These are phyloP conservation scores for Aspergillus texensis DNA, from an alignment of 2,329 filamentous ascomycete species.

Conservation along the genomic window DNA sequence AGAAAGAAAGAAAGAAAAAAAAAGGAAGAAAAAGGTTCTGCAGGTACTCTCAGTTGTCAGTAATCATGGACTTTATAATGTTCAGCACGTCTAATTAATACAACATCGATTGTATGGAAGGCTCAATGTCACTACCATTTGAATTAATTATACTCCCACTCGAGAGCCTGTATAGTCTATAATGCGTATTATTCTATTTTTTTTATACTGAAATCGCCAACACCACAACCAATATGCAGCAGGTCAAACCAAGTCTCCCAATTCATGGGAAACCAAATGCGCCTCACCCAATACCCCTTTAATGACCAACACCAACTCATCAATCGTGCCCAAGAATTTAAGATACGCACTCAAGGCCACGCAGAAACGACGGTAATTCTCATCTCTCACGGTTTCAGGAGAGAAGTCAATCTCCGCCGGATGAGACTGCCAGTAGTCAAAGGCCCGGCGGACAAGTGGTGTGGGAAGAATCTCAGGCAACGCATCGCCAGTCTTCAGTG, in stretches of 20 bases:
- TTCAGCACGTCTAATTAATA: background rate
- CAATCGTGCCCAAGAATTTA: conserved; percentile 46
- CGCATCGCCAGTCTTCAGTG: conserved; percentile 52
- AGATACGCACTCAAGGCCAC: conserved; percentile 51
- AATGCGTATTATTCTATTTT: background rate
- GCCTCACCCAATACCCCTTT: conserved; percentile 51
- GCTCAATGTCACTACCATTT: background rate
- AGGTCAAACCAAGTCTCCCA: conserved; percentile 6
- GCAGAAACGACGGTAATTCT: conserved; percentile 51
- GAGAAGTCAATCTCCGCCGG: conserved; percentile 33
- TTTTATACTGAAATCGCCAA: background rate
- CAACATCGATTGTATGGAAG: background rate
- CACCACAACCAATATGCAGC: background rate
- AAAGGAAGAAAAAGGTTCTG: background rate
- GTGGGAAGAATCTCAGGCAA: conserved; percentile 53
- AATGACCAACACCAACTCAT: conserved; percentile 50
- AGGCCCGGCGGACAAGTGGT: conserved; percentile 46
- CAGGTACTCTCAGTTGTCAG: background rate
- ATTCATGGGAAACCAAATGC: conserved; percentile 30
- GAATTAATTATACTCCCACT: background rate
- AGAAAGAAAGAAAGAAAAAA: background rate
- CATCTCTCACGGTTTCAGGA: conserved; percentile 41
- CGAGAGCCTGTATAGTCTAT: background rate
- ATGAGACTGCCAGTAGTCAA: conserved; percentile 28
- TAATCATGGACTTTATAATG: background rate